Base-by-base conservation (phyloP, 768 basidiomycete genomes). In the Tricholomella constricta region DNA sequence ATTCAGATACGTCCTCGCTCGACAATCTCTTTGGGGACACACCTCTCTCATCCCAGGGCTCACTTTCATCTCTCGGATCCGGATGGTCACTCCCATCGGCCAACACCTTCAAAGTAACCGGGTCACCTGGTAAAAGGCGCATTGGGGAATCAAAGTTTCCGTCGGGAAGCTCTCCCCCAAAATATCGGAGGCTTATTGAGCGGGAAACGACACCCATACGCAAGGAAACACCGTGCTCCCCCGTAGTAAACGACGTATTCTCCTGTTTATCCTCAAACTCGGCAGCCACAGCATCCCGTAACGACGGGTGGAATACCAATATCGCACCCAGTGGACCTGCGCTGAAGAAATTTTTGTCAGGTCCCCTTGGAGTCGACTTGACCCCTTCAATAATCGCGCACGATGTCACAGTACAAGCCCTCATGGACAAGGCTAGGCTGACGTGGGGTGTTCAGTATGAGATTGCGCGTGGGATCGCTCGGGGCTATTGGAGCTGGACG, bases 401-500 rank as follows among this genome's bases (percentile, higher is more conserved):
- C 38, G 62, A 70, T 48, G 15, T 25, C 2, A 53, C 65, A 5
- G 58, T 70, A 4, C 78, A 80, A 42, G 40, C 31, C 8, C 6
- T 72, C 1, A 55, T 80, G 41, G 78, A 81, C 36, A 31, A 46
- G 0, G 53, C 65, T 8, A 31, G 64, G n/a, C 71, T 81, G 26
- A 59, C 70, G 14, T 79, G 78, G 74, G 79, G 79, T 0, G 72
- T 72, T 0, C 79, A 79, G 36, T 81, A 69, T 43, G 77, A 79
- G 51, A 57, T 80, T 17, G 75, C 76, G 12, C 69, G 77, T 3
- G 80, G 80, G 1, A 66, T 78, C 6, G 65, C 66, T 3, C 51
- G 53, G 5, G 65, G 65, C 1, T 27, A 48, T 0, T 82, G 80
- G 80, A 64, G 61, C 7, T 81, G 78, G 79, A 57, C 60, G 0